Percentiles rank a stretch among this genome's conserved stretches.
Evolutionary conservation across 2,329 filamentous ascomycete species (phyloP).

Genomic region (Exophiala spinifera): DNA sequence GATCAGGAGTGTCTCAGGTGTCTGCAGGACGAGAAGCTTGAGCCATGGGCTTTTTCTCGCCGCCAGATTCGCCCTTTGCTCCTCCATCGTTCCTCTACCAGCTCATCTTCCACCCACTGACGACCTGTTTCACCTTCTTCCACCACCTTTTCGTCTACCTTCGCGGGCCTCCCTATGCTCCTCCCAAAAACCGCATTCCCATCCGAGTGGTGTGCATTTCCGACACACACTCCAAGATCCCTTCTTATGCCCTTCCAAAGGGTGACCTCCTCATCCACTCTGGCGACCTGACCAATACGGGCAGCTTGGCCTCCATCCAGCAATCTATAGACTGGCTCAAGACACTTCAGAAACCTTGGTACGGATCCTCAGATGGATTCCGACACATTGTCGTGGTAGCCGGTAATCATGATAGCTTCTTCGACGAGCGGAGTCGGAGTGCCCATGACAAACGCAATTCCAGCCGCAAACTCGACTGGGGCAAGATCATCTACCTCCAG

Average conservation of each 20-base stretch:
- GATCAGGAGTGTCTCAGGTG: background rate
- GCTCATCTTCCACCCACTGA: slow-evolving; percentile 66
- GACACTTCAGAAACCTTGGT: slow-evolving; percentile 44
- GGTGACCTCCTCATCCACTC: slow-evolving; percentile 88
- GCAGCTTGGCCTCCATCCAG: slow-evolving; percentile 71
- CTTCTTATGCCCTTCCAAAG: slow-evolving; percentile 49
- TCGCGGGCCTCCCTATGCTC: slow-evolving; percentile 62
- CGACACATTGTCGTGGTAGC: slow-evolving; percentile 75
- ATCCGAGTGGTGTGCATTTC: slow-evolving; percentile 84
- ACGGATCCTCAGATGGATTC: slow-evolving; percentile 53
- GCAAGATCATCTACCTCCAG: slow-evolving; percentile 71
- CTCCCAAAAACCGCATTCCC: slow-evolving; percentile 51
- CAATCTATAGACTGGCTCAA: slow-evolving; percentile 79
- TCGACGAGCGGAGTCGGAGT: slow-evolving; percentile 64
- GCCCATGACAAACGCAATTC: slow-evolving; percentile 53
- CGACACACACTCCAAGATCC: slow-evolving; percentile 73
- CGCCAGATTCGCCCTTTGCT: slow-evolving; percentile 43
- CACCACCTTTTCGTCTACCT: slow-evolving; percentile 65
- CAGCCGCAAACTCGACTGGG: slow-evolving; percentile 60
- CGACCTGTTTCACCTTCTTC: slow-evolving; percentile 58
- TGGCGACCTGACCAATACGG: slow-evolving; percentile 75
- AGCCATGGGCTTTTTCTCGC: slow-evolving; percentile 17
- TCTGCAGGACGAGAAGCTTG: background rate
- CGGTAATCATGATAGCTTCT: slow-evolving; percentile 87
- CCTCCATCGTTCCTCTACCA: slow-evolving; percentile 56